Conservation (phyloP, 805 yeast species). For the Clavispora santaluciae region DNA sequence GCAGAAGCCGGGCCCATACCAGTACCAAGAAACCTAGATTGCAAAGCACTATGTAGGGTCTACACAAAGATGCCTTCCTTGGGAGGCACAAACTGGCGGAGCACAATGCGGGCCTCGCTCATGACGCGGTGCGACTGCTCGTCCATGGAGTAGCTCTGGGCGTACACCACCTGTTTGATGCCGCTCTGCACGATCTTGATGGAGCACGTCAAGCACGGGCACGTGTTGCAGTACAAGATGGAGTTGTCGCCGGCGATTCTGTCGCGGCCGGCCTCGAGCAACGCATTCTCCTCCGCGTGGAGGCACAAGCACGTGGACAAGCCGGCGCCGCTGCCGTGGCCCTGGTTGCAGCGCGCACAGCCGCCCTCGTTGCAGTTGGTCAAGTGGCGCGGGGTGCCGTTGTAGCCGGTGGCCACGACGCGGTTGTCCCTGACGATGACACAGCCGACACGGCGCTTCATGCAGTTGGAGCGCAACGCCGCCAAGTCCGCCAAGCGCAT, state of each 20-base stretch:
- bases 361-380: conserved; percentile 95
- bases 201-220: conserved; percentile 95
- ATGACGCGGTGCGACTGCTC: conserved; percentile 65
- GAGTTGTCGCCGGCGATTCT: conserved; percentile 57
- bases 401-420: conserved; percentile 94
- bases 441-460: conserved; percentile 97
- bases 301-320: conserved; percentile 85
- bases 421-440: conserved; percentile 82
- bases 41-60: neutral
- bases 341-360: conserved; percentile 81
- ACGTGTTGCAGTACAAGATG: conserved; percentile 86
- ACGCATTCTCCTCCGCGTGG: conserved; percentile 97
- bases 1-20: conserved; percentile 45
- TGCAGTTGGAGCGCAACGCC: conserved; percentile 88
- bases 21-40: conserved; percentile 26
- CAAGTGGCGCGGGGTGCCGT: conserved; percentile 91
- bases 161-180: conserved; percentile 84
- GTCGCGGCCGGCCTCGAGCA: conserved; percentile 90
- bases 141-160: conserved; percentile 92
- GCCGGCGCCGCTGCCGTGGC: conserved; percentile 55
- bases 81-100: conserved; percentile 50
- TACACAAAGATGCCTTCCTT: conserved; percentile 33
- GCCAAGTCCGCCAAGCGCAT: conserved; percentile 93
- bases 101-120: conserved; percentile 62
- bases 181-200: conserved; percentile 94